Percentiles rank a stretch among this genome's conserved stretches.
phyloP scores from a whole-genome alignment of 2,329 filamentous ascomycete genomes.

The Xylaria sp. region DNA sequence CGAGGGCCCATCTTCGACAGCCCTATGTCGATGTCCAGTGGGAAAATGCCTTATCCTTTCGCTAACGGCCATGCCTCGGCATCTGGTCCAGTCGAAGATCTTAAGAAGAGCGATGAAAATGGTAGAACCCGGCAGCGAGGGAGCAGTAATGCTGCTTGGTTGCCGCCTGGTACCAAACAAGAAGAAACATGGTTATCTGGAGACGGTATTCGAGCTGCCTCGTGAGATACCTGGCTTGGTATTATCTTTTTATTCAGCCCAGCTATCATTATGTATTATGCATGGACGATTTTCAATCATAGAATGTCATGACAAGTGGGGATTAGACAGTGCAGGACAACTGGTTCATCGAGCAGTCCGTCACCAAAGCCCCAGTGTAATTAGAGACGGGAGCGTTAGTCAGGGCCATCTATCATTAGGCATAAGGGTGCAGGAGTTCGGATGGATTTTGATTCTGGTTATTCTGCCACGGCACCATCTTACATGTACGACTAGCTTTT shows the following conservation, averaged over 20 bases:
- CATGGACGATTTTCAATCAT: slow-evolving; percentile 41
- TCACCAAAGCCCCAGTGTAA: slow-evolving; percentile 34
- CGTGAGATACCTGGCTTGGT: slow-evolving; percentile 33
- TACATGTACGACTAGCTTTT: slow-evolving; percentile 27
- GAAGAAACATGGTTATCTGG: slow-evolving; percentile 81
- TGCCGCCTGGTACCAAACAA: slow-evolving; percentile 83
- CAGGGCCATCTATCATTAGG: slow-evolving; percentile 37
- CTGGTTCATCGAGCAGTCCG: slow-evolving; percentile 27
- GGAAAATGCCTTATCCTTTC: slow-evolving; percentile 54
- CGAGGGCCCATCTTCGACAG: slow-evolving; percentile 54
- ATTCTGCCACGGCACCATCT: slow-evolving; percentile 19
- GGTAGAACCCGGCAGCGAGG: slow-evolving; percentile 56
- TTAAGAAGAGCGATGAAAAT: slow-evolving; percentile 67
- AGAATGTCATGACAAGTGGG: slow-evolving; percentile 36
- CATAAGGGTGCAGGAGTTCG: slow-evolving; percentile 44
- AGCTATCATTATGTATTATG: slow-evolving; percentile 39
- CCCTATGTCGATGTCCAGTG: slow-evolving; percentile 47
- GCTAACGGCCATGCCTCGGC: slow-evolving; percentile 59
- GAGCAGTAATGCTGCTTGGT: slow-evolving; percentile 66
- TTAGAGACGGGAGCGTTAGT: slow-evolving; percentile 37
- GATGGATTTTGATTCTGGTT: slow-evolving; percentile 34
- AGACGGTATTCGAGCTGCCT: slow-evolving; percentile 52
- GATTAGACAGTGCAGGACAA: slow-evolving; percentile 34
- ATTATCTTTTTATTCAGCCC: slow-evolving; percentile 4
- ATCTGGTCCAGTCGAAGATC: slow-evolving; percentile 55